A percentile compares a stretch with the other conserved stretches of the same genome.
These are phyloP conservation scores for Agaricus blazei DNA, from an alignment of 768 basidiomycete genomes.

Conservation along the genomic window DNA sequence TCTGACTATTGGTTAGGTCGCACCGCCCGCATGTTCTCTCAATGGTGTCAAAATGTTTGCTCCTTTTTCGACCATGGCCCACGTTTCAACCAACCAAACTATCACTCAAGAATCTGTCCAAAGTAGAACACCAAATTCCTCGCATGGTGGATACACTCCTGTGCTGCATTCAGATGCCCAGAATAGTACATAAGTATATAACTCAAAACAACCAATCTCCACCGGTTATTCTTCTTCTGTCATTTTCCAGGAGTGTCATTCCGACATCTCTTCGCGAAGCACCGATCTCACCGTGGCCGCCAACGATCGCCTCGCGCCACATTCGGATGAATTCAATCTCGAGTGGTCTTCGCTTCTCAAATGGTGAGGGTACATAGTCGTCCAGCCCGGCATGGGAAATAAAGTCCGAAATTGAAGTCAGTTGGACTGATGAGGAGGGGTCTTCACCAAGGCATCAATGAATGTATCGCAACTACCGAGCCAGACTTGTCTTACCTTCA, in stretches of 20 bases:
- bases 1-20: conserved; percentile 30
- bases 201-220: background rate
- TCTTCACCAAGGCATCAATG: background rate
- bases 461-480: background rate
- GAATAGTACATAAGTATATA: background rate
- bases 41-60: background rate
- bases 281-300: background rate
- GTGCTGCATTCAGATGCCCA: conserved; percentile 16
- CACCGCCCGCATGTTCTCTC: conserved; percentile 34
- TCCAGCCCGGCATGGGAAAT: conserved; percentile 10
- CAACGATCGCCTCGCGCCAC: background rate
- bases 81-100: conserved; percentile 10
- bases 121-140: conserved; percentile 47
- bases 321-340: background rate
- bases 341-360: background rate
- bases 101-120: conserved; percentile 12
- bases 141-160: conserved; percentile 55
- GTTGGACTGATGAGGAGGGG: background rate
- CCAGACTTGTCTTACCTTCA: conserved; percentile 21
- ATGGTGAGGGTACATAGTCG: background rate
- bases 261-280: background rate
- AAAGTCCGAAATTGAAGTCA: background rate
- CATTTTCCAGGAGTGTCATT: background rate
- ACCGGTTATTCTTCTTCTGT: background rate
- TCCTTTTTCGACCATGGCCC: conserved; percentile 4